Base-by-base conservation (phyloP, 2,329 filamentous ascomycete genomes). In the Trichoderma koningii region DNA sequence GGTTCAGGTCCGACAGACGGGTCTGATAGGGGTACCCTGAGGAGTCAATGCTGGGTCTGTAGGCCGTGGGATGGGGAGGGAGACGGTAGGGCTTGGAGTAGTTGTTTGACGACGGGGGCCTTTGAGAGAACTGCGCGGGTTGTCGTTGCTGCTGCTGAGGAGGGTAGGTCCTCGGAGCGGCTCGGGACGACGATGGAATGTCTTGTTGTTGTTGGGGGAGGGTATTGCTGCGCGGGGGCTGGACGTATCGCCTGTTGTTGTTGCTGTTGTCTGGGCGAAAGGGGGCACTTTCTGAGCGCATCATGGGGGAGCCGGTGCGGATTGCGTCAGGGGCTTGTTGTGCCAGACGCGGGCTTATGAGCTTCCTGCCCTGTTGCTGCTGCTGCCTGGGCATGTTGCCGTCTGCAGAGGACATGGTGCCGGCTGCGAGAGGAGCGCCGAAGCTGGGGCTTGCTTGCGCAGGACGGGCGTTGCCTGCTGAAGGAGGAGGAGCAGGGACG, bases 271-370 rank as follows among this genome's bases (percentile, higher is more conserved):
- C 70, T 10, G 72, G 71, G 38, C 73, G 72, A 0, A 74, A 75
- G 1, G 77, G 76, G 2, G 76, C 73, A n/a, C 74, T 69, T 38
- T 79, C 76, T 7, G 78, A 67, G 14, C 77, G 74, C 73, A 79
- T 74, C 10, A 76, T 78, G 0, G 76, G 75, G 6, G 75, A 76
- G 47, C 70, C 70, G n/a, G 71, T 70, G 7, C 69, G 63, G 14
- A 70, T 55, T 7, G 71, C 65, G 6, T 67, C 71, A 1, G 71
- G 67, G 15, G 69, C 19, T 26, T 62, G 47, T 10, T 34, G 30
- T 34, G 9, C 9, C 30, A 10, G 7, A 17, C 59, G 64, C 23
- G 50, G 63, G 7, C 52, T 60, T 47, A 60, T 47, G n/a, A 28
- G 45, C 38, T 51, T 59, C 41, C 55, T 64, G 5, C 53, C 47